phyloP scores from a whole-genome alignment of 78 protist genomes.

The Dictyostelium intermedium region DNA sequence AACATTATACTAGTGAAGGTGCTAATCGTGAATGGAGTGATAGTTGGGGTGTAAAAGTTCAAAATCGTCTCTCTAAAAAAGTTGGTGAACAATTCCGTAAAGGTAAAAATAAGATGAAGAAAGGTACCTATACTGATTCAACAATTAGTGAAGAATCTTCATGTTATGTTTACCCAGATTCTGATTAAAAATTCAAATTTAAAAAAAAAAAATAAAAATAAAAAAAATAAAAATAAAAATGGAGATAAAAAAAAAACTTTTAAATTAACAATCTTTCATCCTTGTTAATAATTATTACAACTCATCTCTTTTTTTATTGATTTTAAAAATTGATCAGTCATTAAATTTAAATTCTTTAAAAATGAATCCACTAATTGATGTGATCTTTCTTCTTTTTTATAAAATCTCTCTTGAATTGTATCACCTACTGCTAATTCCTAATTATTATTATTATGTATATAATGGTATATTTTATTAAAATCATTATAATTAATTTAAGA shows the following conservation, averaged over 20 bases:
- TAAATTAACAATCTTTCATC: neutral
- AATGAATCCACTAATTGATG: slow-evolving; percentile 35
- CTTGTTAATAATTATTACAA: neutral
- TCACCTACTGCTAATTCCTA: slow-evolving; percentile 32
- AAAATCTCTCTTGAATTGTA: neutral
- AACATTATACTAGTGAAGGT: slow-evolving; percentile 10
- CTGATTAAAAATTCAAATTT: no score
- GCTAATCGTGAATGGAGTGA: slow-evolving; percentile 10
- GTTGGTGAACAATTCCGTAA: slow-evolving; percentile 48
- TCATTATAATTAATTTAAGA: neutral
- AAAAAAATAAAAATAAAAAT: neutral
- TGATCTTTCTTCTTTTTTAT: slow-evolving; percentile 22
- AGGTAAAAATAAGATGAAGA: slow-evolving; percentile 65
- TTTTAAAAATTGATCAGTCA: neutral
- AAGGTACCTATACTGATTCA: slow-evolving; percentile 38
- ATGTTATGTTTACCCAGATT: slow-evolving; percentile 27
- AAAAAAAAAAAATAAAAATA: neutral
- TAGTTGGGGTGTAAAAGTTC: slow-evolving; percentile 23
- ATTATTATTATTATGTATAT: no score
- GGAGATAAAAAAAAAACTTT: neutral
- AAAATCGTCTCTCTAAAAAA: neutral
- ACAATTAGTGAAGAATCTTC: neutral
- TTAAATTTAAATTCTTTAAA: neutral
- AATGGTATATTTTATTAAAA: neutral
- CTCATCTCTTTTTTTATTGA: slow-evolving; percentile 2